Evolutionary conservation across 2,329 filamentous ascomycete genomes (phyloP), one percentile per base, ranked within the genome.

Genomic region (Sclerotinia nivalis): DNA sequence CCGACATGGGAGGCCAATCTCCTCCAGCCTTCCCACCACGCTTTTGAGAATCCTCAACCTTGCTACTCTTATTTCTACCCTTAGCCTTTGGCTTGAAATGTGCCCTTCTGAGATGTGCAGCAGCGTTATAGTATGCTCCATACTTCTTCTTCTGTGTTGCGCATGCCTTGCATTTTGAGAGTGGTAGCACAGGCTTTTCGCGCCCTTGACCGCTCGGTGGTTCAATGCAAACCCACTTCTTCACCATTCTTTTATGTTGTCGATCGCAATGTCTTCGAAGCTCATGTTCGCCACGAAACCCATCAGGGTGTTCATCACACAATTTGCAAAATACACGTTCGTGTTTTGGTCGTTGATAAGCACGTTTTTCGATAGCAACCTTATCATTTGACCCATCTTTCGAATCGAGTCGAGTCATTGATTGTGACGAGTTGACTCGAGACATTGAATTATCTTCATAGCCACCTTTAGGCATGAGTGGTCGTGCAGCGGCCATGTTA

Each of bases 41-140:
- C 78, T 83, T 86, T 76, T 86, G 84, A 20, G 70, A 73, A 22
- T 74, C 71, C 13, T 74, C 72, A 47, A 74, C 74, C 73, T 78
- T 82, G 71, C 72, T 77, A 40, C 71, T 77, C 50, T 78, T 77
- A 50, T 75, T 77, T 75, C 83, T 83, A 49, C 80, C 81, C 20
- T 85, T 82, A 10, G 81, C 77, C 80, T 87, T 87, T 66, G 84
- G 90, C 77, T 91, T 92, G 84, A 97, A 98, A 79, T 98, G 95
- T 0, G 91, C 91, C 64, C 95, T 89, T 55, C 94, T 87, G 12
- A 98, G 85, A 78, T 98, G 95, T 0, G 93, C 95, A 0, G 93
- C 93, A 0, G 94, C 95, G 76, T 98, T 98, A 82, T 98, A 97
- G 81, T 97, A 96, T 22, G 92, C 92, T 4, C 91, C 91, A 75